Evolutionary conservation across 768 basidiomycete genomes (phyloP), one percentile per base, ranked within the genome.

Genomic region (Phlebiopsis gigantea): DNA sequence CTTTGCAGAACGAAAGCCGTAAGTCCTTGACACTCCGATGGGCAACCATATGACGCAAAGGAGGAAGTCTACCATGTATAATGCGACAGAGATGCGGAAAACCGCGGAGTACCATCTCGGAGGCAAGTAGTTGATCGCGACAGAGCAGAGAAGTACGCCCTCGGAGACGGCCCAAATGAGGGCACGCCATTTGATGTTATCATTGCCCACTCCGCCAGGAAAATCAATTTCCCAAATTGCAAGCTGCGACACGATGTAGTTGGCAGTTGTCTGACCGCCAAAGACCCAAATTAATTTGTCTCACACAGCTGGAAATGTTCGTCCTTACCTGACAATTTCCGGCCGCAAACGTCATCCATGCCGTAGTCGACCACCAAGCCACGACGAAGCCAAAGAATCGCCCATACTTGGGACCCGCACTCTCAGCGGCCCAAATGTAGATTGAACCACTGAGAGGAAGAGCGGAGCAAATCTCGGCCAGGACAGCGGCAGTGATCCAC

Each of bases 341-440:
- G 8, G 93, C 93, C 41, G 84, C 79, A 63, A 94, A 96, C 0
- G 93, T 95, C 82, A 93, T 93, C 93, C 93, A 96, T n/a, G 93
- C 93, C 1, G 92, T 93, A 57, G 85, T 87, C 14, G 90, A 78
- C 93, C 93, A 96, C 88, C 90, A 96, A 28, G 93, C 93, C 15
- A 94, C 93, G 55, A 92, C 69, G 72, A 94, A 93, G 0, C 91
- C 93, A 61, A 92, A 82, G 71, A 95, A 88, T 31, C 93, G 79
- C 2, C 85, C 91, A 64, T 90, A 85, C 62, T 90, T 91, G 5
- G 85, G 85, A 1, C 93, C 93, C 4, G 91, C 93, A 65, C 91
- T 92, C 66, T 93, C 93, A 17, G 92, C 93, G 0, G 92, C 90
- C 93, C 93, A 96, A 48, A 93, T 85, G 70, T 95, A 96, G 68